Evolutionary conservation across 2,329 filamentous ascomycete genomes (phyloP), one percentile per base, ranked within the genome.

Genomic region (Phaeosphaeriaceae sp.): DNA sequence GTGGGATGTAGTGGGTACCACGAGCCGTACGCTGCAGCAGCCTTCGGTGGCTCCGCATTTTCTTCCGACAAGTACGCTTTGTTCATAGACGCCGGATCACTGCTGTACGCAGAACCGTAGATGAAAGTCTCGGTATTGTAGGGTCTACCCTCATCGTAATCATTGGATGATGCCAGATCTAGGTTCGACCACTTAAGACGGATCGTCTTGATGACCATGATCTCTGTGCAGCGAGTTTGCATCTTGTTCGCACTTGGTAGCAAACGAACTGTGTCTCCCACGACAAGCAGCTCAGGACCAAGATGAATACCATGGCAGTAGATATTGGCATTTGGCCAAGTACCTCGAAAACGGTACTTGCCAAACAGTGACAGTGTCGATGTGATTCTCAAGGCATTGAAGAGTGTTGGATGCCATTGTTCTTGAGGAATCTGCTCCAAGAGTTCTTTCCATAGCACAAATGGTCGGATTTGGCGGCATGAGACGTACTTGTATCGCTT

Each of bases 401-500:
- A 73, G 48, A 89, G 80, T 0, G 86, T 88, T 0, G 81, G 79
- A 61, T 88, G 85, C 67, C 81, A 81, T 0, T 81, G 57, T 1
- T 77, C 65, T 25, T 78, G 74, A 0, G 78, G 67, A 5, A 80
- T 71, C 0, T 71, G 74, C 4, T 75, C 69, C 1, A 88, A 66
- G 24, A 84, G 81, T 7, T 84, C 75, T 46, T 83, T 78, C 80
- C 82, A 89, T 19, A 84, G 77, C 13, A 78, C 73, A 27, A 89
- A 83, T 0, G 87, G 86, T 17, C 86, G 82, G 13, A 85, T 83
- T 31, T 81, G 80, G 47, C 83, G 80, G 3, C 88, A 60, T 0
- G 81, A 80, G 2, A 88, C 77, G 60, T 87, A 88, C 57, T 79
- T 83, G 65, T 85, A 83, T 56, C 84, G 83, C 54, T 83, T 80